Evolutionary conservation across 495 filamentous ascomycete genomes (phyloP), one percentile per base, ranked within the genome.

Genomic region (Aspergillus sclerotioniger): DNA sequence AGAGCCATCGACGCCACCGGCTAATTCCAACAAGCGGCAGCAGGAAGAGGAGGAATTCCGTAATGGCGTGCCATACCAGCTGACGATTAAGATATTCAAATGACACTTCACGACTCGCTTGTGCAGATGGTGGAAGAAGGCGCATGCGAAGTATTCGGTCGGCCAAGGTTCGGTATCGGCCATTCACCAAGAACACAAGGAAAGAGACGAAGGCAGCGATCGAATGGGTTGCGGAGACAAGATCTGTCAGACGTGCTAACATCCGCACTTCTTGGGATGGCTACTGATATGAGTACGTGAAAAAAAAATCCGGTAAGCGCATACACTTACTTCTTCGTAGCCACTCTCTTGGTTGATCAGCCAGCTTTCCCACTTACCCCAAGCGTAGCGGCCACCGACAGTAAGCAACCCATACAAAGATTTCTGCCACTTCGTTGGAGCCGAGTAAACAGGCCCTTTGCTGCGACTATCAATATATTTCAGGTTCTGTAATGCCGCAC

Each of bases 31-130:
- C 90, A 25, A 99, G 78, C 1, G 94, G 94, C 4, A 99, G 81
- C 10, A 99, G 82, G 69, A 99, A 99, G 7, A 99, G 84, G 6
- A 99, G 81, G 66, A 98, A 98, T 69, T 98, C 94, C 21, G 94
- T 98, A 64, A 98, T 97, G 16, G 94, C 94, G 69, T 98, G 94
- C 94, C 94, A 98, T 43, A 98, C 94, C 7, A 98, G 83, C 71
- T 98, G 94, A 13, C 94, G 87, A 68, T 98, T 98, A 45, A 98
- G 83, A 69, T 97, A 98, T 73, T 98, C 94, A 67, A 98, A 97
- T 0, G 88, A 92, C 15, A 98, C 92, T 71, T 98, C 90, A 8
- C 93, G 86, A 65, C 81, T 87, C 45, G 94, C 86, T 62, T 95
- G 89, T 62, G 81, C 88, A 15, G 87, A 90, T 15, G 88, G 87